A percentile compares a stretch with the other conserved stretches of the same genome.
phyloP scores from a whole-genome alignment of 495 filamentous ascomycete species.

The Penicillium maclennaniae region DNA sequence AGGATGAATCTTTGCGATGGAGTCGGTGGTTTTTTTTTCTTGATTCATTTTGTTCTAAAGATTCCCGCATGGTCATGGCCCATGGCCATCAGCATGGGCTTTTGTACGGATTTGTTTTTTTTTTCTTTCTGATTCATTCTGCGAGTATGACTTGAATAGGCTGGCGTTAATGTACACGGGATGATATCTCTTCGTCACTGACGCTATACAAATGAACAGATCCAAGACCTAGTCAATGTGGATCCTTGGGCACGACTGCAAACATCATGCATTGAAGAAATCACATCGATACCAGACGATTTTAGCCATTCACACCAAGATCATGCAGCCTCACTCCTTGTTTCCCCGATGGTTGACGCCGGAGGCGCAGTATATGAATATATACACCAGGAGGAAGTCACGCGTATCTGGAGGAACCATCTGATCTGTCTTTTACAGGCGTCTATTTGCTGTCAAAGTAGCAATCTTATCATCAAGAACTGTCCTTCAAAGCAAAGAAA shows the following conservation, averaged over 20 bases:
- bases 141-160: slow-evolving; percentile 3
- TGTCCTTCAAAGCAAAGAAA: slow-evolving; percentile 1
- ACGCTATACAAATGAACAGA: slow-evolving; percentile 5
- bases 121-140: slow-evolving; percentile 5
- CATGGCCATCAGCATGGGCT: slow-evolving; percentile 8
- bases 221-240: slow-evolving; percentile 2
- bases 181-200: neutral
- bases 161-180: slow-evolving; percentile 5
- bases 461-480: neutral
- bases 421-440: neutral
- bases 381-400: slow-evolving; percentile 1
- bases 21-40: slow-evolving; percentile 15
- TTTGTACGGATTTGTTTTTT: slow-evolving; percentile 10
- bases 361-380: neutral
- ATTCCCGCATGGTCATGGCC: slow-evolving; percentile 21
- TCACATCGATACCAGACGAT: slow-evolving; percentile 12
- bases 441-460: neutral
- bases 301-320: slow-evolving; percentile 9
- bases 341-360: slow-evolving; percentile 15
- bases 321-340: slow-evolving; percentile 14
- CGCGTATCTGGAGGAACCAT: neutral
- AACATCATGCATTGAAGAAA: slow-evolving; percentile 10
- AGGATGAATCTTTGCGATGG: slow-evolving; percentile 5
- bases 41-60: slow-evolving; percentile 18
- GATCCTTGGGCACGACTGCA: slow-evolving; percentile 10